Base-by-base conservation (phyloP, 768 basidiomycete genomes). In the Gloeophyllum trabeum region DNA sequence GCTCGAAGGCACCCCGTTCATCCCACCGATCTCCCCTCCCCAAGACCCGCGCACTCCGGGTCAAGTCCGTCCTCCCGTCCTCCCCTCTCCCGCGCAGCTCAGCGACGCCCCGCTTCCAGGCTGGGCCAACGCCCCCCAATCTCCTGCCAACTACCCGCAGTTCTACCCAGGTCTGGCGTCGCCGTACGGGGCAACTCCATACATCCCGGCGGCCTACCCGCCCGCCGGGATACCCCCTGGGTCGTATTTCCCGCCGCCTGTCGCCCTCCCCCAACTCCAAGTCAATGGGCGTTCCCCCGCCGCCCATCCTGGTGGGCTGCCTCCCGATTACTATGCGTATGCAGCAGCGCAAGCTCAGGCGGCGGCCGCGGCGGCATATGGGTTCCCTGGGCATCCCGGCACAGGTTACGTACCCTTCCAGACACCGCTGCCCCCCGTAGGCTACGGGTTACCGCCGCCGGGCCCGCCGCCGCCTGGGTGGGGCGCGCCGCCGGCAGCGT, bases 221-320 rank as follows among this genome's bases (percentile, higher is more conserved):
- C 21, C 43, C 46, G 43, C 36, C 7, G 20, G 36, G 7, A 19
- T 10, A 42, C 21, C 43, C 10, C 60, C 59, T 10, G 50, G 54
- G 4, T 61, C 61, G 25, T 63, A 61, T 49, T 56, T 51, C 44
- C 51, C 57, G 45, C 60, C 61, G 3, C 57, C 55, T 0, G 46
- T 56, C 6, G 50, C 49, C 4, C 49, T 62, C 0, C 61, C 59
- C 1, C 45, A 46, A 14, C 42, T 19, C 20, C 10, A 19, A 6
- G 40, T 6, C 39, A 40, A 4, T 18, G 26, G 4, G 1, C 32
- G 2, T 4, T 40, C 42, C 5, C 48, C 32, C 14, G 28, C 30
- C 14, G 35, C 23, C 13, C 41, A 38, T 6, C 42, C 46, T 6
- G 41, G 46, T 25, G 59, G 58, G 3, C 48, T 61, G 34, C 55